Conservation (phyloP, 2,329 filamentous ascomycete genomes). For the Penicillium sp. region DNA sequence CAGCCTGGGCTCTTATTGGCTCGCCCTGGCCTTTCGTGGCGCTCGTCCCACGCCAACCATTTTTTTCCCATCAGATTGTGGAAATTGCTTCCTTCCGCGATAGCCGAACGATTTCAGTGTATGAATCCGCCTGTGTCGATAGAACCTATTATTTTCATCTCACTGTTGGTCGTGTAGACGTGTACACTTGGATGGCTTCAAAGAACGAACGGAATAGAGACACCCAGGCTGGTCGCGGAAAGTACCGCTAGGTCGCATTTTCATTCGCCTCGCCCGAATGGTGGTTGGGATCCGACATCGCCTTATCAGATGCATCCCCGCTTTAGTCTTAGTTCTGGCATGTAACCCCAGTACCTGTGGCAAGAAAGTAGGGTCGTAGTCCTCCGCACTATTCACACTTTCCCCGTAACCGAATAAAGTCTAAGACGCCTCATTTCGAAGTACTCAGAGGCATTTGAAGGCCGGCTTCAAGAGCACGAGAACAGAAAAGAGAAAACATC, state of each 20-base stretch:
- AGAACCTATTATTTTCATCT: not conserved
- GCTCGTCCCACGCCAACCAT: not conserved
- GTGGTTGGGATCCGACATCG: not conserved
- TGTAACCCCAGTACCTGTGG: not conserved
- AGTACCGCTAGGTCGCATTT: not conserved
- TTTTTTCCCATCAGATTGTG: not conserved
- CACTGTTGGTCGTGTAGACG: too few relatives aligned
- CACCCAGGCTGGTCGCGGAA: not conserved
- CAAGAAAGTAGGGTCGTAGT: not conserved
- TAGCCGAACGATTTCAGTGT: not conserved
- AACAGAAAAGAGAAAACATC: too few relatives aligned
- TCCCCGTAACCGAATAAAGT: too few relatives aligned
- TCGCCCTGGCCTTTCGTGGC: not conserved
- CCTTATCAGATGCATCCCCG: not conserved
- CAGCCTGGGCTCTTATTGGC: not conserved
- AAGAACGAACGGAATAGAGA: not conserved
- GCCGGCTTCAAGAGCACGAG: too few relatives aligned
- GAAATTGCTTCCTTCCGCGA: not conserved
- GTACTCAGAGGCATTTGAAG: too few relatives aligned
- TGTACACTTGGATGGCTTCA: not conserved
- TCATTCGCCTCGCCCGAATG: not conserved
- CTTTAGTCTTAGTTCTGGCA: too few relatives aligned
- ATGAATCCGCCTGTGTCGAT: not conserved
- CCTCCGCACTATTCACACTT: too few relatives aligned
- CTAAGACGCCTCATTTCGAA: too few relatives aligned